Percentiles rank a stretch among this genome's conserved stretches.
phyloP scores from a whole-genome alignment of 2,329 filamentous ascomycete genomes.

The Ophiostoma quercus region DNA sequence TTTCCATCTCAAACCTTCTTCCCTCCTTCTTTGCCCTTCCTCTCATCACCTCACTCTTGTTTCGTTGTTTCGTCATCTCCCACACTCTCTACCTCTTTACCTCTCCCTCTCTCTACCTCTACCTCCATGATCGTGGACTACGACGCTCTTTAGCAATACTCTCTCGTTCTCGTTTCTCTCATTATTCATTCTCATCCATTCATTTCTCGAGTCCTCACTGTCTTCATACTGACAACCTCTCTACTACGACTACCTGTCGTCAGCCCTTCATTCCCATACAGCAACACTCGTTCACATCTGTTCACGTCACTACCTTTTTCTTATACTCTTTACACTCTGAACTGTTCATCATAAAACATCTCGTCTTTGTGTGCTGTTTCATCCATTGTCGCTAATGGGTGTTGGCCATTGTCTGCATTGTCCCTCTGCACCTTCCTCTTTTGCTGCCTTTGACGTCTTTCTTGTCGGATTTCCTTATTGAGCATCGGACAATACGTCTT shows the following conservation, averaged over 20 bases:
- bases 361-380: not conserved
- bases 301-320: not conserved
- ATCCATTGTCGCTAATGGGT: not conserved
- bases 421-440: not conserved
- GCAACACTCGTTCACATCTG: not conserved
- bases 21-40: conserved; percentile 1
- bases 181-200: not conserved
- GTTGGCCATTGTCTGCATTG: conserved; percentile 17
- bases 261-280: not conserved
- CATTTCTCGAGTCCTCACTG: not conserved
- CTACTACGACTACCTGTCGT: not conserved
- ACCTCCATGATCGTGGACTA: not conserved
- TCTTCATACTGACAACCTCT: not conserved
- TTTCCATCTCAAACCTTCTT: conserved; percentile 1
- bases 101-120: not conserved
- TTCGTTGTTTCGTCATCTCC: conserved; percentile 10
- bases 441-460: no score
- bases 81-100: not conserved
- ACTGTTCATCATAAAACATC: no score
- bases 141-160: not conserved
- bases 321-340: no score
- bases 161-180: not conserved
- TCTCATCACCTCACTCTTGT: conserved; percentile 17
- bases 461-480: not conserved
- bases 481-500: not conserved